Evolutionary conservation across 345 rosid genomes (phyloP), one percentile per base, ranked within the genome.

Genomic region (Eutrema heterophyllum): DNA sequence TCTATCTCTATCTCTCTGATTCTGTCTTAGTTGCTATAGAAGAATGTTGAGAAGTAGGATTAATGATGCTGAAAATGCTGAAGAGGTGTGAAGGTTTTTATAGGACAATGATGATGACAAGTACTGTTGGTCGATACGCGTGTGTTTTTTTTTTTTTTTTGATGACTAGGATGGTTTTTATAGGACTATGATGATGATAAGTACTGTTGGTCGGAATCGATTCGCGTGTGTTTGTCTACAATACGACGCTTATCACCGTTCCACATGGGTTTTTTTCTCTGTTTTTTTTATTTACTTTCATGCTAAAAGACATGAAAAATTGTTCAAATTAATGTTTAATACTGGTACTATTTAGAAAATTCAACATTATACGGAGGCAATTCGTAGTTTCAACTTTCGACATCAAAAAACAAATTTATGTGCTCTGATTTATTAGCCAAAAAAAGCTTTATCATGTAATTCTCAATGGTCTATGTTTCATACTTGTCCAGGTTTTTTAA

Each of bases 121-220:
- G 92, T 85, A n/a, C n/a, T n/a, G 86, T 80, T 45, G 75, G 27
- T 27, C 0, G 0, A 0, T 68, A 84, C 88, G 81, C 87, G 85
- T 77, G 87, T 79, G 74, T 30, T 16, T 62, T n/a, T n/a, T n/a
- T n/a, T n/a, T n/a, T n/a, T n/a, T n/a, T n/a, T n/a, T n/a, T n/a
- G n/a, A n/a, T n/a, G n/a, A n/a, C n/a, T n/a, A n/a, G n/a, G n/a
- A n/a, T n/a, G 71, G 55, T 18, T 45, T 83, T 71, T 88, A 81
- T 84, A 86, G 24, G 73, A 69, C n/a, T 35, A 10, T 29, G 16
- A 43, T 11, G 11, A 39, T 6, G 89, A 80, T 92, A 77, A 89
- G 92, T 85, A n/a, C n/a, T n/a, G 86, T 80, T 45, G 75, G 27
- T 27, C 0, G 0, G n/a, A n/a, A n/a, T n/a, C n/a, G n/a, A 0